A percentile compares a stretch with the other conserved stretches of the same genome.
Evolutionary conservation across 192 early-diverging fungal genomes (phyloP).

Genomic region (Rhizophagus sp.): DNA sequence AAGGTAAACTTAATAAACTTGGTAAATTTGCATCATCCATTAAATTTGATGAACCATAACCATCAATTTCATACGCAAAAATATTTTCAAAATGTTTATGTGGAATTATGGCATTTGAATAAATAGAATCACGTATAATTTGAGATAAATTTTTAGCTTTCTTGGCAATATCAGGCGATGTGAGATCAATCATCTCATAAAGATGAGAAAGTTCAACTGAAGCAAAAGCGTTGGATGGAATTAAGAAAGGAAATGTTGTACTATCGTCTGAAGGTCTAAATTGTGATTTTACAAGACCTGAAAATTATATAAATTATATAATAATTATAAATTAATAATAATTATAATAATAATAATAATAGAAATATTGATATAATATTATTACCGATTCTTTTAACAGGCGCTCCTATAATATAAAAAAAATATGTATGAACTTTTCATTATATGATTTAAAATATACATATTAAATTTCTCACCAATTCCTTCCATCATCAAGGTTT

Average conservation of each 20-base stretch:
- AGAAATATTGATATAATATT: neutral
- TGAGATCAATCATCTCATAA: conserved; percentile 40
- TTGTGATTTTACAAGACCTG: conserved; percentile 46
- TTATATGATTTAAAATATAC: too few species aligned
- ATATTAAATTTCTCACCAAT: conserved; percentile 38
- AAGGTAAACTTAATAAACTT: conserved; percentile 60
- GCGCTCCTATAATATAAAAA: neutral
- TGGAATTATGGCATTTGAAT: conserved; percentile 46
- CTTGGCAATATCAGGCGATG: conserved; percentile 38
- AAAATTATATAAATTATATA: conserved; percentile 40
- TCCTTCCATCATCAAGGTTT: conserved; percentile 49
- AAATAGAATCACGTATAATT: conserved; percentile 55
- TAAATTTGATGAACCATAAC: conserved; percentile 60
- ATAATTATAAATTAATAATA: conserved; percentile 17
- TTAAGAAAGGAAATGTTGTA: conserved; percentile 54
- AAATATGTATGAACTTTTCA: neutral
- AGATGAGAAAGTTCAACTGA: conserved; percentile 57
- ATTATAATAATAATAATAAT: conserved; percentile 7
- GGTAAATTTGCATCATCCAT: conserved; percentile 78
- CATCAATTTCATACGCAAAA: conserved; percentile 74
- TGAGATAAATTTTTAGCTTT: conserved; percentile 43
- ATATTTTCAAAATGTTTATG: conserved; percentile 57
- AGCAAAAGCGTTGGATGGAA: conserved; percentile 64
- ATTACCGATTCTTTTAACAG: neutral
- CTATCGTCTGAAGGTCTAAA: conserved; percentile 67